Percentiles rank a stretch among this genome's conserved stretches.
Evolutionary conservation across 1,139 yeast species (phyloP).

Genomic region (Citeromyces hawaiiensis): DNA sequence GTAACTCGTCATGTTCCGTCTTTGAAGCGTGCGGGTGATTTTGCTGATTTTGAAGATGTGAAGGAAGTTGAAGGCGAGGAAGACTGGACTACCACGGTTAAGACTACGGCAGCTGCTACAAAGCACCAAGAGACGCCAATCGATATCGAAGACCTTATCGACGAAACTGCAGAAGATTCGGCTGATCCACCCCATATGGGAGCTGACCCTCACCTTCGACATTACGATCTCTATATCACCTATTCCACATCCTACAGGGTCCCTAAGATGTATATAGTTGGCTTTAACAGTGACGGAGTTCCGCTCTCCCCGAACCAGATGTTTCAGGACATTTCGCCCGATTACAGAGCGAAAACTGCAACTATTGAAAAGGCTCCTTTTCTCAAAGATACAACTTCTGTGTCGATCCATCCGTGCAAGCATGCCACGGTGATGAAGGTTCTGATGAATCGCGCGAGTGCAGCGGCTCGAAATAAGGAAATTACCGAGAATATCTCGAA

Average conservation of each 20-base stretch:
- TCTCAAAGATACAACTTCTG: slow-evolving; percentile 61
- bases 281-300: slow-evolving; percentile 70
- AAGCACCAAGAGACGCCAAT: slow-evolving; percentile 14
- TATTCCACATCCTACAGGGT: slow-evolving; percentile 93
- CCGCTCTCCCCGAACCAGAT: slow-evolving; percentile 81
- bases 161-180: slow-evolving; percentile 21
- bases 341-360: slow-evolving; percentile 90
- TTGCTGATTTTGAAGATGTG: slow-evolving; percentile 24
- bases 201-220: slow-evolving; percentile 33
- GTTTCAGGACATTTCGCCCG: slow-evolving; percentile 90
- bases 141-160: slow-evolving; percentile 26
- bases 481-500: slow-evolving; percentile 24
- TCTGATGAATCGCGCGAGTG: slow-evolving; percentile 55
- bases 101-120: slow-evolving; percentile 8
- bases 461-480: slow-evolving; percentile 10
- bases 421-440: slow-evolving; percentile 93
- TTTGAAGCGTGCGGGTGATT: slow-evolving; percentile 55
- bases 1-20: slow-evolving; percentile 88
- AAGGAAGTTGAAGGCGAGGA: slow-evolving; percentile 30
- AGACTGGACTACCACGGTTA: slow-evolving; percentile 38
- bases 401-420: slow-evolving; percentile 92
- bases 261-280: slow-evolving; percentile 87
- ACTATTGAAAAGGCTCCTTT: slow-evolving; percentile 92
- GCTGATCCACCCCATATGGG: slow-evolving; percentile 24
- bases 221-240: slow-evolving; percentile 79